A percentile compares a stretch with the other conserved stretches of the same genome.
Conservation (phyloP, 805 yeast genomes). For the Metschnikowia cerradonensis region DNA sequence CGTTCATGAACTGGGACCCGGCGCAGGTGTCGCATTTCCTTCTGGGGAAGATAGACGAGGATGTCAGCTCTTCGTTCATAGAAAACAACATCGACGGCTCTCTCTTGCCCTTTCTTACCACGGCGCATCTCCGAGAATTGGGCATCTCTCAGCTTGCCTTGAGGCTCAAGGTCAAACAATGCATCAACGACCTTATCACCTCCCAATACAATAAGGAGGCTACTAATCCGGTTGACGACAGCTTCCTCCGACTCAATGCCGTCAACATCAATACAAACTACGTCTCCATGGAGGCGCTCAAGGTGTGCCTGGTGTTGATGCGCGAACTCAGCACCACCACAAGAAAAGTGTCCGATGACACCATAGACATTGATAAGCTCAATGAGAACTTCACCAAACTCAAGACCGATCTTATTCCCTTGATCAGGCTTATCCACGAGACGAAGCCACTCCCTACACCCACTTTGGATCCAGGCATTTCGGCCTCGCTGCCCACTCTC, state of each 20-base stretch:
- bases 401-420: conserved; percentile 62
- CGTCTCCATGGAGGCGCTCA: conserved; percentile 34
- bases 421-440: conserved; percentile 59
- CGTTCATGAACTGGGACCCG: conserved; percentile 42
- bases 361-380: conserved; percentile 37
- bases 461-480: conserved; percentile 40
- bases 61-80: conserved; percentile 35
- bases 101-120: conserved; percentile 61
- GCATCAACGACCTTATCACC: conserved; percentile 50
- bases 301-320: conserved; percentile 32
- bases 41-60: conserved; percentile 22
- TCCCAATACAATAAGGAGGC: conserved; percentile 23
- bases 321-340: conserved; percentile 29
- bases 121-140: conserved; percentile 69
- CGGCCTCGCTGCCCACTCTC: conserved; percentile 28
- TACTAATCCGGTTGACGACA: conserved; percentile 17
- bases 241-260: conserved; percentile 25
- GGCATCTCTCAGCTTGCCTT: conserved; percentile 54
- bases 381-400: conserved; percentile 53
- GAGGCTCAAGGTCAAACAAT: conserved; percentile 57
- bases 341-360: conserved; percentile 15
- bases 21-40: conserved; percentile 41
- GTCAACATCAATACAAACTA: conserved; percentile 36
- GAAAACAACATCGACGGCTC: conserved; percentile 70
- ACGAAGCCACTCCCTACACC: conserved; percentile 68